Evolutionary conservation across 345 rosid species (phyloP), one percentile per base, ranked within the genome.

Genomic region (Brassica cretica): DNA sequence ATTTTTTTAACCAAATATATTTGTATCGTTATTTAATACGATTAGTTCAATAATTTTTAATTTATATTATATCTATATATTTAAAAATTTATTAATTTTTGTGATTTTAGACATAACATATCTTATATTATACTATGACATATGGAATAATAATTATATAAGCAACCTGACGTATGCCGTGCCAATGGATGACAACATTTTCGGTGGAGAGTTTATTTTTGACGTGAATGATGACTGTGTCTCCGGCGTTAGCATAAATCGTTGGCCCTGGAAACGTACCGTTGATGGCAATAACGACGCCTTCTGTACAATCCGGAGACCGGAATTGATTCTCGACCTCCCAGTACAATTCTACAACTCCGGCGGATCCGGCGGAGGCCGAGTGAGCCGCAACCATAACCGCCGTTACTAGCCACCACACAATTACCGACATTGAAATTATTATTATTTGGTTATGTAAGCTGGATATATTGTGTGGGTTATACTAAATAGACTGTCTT

Each of bases 151-250:
- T n/a, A 8, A 18, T 46, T 1, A 6, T 35, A 35, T 35, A 35
- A 32, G 12, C 6, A 55, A 85, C 91, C 90, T 94, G 98, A 87
- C 96, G 83, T 70, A 92, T 94, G 33, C 96, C 98, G 74, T 94
- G 98, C 98, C 98, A 94, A 81, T 92, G 97, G 71, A 94, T 90
- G 62, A 89, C 98, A 41, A 90, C 88, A 2, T 93, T 94, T 60
- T 92, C 96, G 0, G 98, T 90, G 24, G 58, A 7, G 67, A 94
- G 90, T 69, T 86, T 92, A 69, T 92, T 92, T 5, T 78, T 86
- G 63, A 94, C 86, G 10, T 89, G 76, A 1, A 94, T 82, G 65
- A 82, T 78, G 72, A 92, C 79, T 39, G 81, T 86, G 21, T 94
- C 96, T 21, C 97, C 94, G 2, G 87, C 88, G 11, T 11, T 19